Conservation (phyloP, 2,329 filamentous ascomycete species). For the Neocatenulostroma microsporum region DNA sequence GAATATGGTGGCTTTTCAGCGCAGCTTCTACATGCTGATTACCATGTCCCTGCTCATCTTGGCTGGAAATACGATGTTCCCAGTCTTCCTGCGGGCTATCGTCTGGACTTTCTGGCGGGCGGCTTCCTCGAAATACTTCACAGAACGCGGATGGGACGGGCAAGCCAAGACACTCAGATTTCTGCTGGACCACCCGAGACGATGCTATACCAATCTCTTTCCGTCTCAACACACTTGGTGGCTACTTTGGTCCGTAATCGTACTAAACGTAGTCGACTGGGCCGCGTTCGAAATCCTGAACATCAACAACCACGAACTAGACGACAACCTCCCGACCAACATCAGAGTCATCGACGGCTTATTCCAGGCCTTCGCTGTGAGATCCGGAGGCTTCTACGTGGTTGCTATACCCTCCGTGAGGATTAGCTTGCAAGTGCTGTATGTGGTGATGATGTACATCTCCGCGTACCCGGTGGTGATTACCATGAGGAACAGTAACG, state of each 20-base stretch:
- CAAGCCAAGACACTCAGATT: slow-evolving; percentile 44
- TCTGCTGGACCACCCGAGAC: slow-evolving; percentile 54
- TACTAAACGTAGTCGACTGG: slow-evolving; percentile 50
- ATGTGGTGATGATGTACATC: slow-evolving; percentile 61
- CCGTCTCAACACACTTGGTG: slow-evolving; percentile 54
- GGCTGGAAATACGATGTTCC: slow-evolving; percentile 51
- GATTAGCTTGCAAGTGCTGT: slow-evolving; percentile 50
- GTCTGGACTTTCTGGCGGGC: slow-evolving; percentile 51
- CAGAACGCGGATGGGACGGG: slow-evolving; percentile 30
- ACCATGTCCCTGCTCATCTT: slow-evolving; percentile 44
- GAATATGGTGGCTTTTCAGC: slow-evolving; percentile 57
- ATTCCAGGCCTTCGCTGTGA: slow-evolving; percentile 49
- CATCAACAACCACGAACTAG: slow-evolving; percentile 46
- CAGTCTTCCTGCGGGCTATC: slow-evolving; percentile 49
- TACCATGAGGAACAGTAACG: slow-evolving; percentile 52
- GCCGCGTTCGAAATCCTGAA: slow-evolving; percentile 47
- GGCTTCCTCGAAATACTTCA: slow-evolving; percentile 24
- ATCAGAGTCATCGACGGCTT: slow-evolving; percentile 49
- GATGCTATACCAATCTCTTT: slow-evolving; percentile 57
- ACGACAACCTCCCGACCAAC: slow-evolving; percentile 34
- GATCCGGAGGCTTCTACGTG: slow-evolving; percentile 45
- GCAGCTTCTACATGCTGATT: slow-evolving; percentile 37
- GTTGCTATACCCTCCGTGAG: slow-evolving; percentile 42
- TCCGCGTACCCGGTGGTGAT: slow-evolving; percentile 55
- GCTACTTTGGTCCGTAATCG: slow-evolving; percentile 44